A percentile compares a stretch with the other conserved stretches of the same genome.
phyloP scores from a whole-genome alignment of 1,284 basidiomycete genomes.

The Jaminaea rosea region DNA sequence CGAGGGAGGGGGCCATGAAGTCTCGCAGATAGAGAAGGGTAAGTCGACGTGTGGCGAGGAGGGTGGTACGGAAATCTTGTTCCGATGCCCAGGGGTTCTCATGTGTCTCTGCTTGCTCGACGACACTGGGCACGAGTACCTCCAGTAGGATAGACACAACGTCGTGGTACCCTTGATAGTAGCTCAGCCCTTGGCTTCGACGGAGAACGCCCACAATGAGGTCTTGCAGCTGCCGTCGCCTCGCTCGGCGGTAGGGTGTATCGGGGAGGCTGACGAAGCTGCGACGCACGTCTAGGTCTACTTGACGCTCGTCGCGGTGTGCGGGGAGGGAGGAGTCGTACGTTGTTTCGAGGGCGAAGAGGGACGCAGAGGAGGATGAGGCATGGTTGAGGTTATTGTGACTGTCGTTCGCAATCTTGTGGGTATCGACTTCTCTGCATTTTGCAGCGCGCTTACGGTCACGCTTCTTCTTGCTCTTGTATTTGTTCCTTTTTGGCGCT shows the following conservation, averaged over 20 bases:
- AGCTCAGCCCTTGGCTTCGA: conserved; percentile 62
- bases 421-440: neutral
- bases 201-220: conserved; percentile 61
- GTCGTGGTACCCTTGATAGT: conserved; percentile 85
- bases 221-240: conserved; percentile 22
- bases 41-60: conserved; percentile 53
- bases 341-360: neutral
- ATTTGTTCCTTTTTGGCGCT: neutral
- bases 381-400: no score
- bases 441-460: conserved; percentile 2
- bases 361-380: no score
- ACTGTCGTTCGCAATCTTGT: neutral
- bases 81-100: neutral
- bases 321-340: neutral
- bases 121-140: neutral
- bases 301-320: conserved; percentile 33
- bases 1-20: conserved; percentile 74
- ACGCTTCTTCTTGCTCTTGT: conserved; percentile 2
- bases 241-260: neutral
- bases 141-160: conserved; percentile 77
- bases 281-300: conserved; percentile 38
- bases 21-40: conserved; percentile 75
- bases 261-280: conserved; percentile 23
- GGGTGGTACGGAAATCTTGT: conserved; percentile 1
- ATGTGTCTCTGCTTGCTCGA: conserved; percentile 2